A percentile compares a stretch with the other conserved stretches of the same genome.
Conservation (phyloP, 164 flowering plant species). For the Nymphaea colorata region DNA sequence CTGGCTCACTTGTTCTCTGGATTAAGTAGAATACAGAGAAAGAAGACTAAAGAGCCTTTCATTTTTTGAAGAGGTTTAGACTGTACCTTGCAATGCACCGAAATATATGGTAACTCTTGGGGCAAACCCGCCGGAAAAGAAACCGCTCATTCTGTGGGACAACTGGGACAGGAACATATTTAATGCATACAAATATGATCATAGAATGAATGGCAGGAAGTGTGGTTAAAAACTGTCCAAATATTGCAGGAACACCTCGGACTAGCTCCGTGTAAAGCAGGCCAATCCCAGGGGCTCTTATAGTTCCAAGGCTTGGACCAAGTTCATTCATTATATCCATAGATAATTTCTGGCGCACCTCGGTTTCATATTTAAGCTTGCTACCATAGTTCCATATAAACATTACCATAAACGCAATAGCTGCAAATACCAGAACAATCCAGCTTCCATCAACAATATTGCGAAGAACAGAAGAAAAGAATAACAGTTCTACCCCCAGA, state of each 20-base stretch:
- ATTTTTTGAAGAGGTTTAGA: neutral
- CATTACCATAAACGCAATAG: conserved; percentile 72
- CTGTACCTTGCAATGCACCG: conserved; percentile 92
- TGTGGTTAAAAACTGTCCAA: conserved; percentile 92
- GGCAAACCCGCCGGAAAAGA: conserved; percentile 85
- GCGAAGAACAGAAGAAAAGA: conserved; percentile 86
- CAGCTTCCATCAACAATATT: conserved; percentile 92
- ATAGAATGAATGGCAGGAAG: conserved; percentile 97
- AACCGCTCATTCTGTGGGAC: conserved; percentile 94
- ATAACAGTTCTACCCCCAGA: conserved; percentile 71
- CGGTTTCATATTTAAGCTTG: conserved; percentile 95
- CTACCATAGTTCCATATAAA: conserved; percentile 94
- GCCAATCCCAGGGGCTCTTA: conserved; percentile 96
- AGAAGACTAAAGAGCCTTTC: too few species aligned
- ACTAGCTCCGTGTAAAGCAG: conserved; percentile 89
- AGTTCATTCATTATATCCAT: conserved; percentile 75
- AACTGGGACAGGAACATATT: conserved; percentile 95
- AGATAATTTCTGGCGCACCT: conserved; percentile 83
- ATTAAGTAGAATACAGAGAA: too few species aligned
- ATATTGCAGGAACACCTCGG: conserved; percentile 89
- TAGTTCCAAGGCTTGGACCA: conserved; percentile 82
- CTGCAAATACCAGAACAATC: conserved; percentile 79
- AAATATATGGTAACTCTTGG: conserved; percentile 81
- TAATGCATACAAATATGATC: conserved; percentile 91
- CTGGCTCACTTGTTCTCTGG: too few species aligned